These are phyloP conservation scores for Capsella bursapastoris DNA, from an alignment of 345 rosid species.

Conservation along the genomic window DNA sequence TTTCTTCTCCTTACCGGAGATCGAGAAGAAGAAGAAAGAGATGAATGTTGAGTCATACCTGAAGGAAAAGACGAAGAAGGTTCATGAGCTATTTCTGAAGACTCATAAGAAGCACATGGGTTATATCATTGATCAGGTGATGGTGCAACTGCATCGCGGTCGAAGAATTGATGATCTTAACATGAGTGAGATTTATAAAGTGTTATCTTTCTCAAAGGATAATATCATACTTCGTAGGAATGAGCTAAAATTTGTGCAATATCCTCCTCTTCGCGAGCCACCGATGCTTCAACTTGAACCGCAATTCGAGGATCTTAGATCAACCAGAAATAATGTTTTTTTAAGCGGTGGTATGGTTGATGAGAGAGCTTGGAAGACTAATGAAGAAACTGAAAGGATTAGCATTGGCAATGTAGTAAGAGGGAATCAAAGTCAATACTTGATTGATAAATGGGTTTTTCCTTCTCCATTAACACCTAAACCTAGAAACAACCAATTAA, in stretches of 20 bases:
- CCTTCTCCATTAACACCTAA: not conserved
- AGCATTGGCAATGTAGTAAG: no score
- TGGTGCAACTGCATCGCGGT: not conserved
- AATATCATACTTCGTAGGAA: not conserved
- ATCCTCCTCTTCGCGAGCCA: not conserved
- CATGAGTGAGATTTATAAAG: not conserved
- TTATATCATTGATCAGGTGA: not conserved
- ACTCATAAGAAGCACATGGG: not conserved
- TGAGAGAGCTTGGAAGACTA: not conserved
- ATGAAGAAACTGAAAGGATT: not conserved
- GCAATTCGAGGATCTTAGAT: not conserved
- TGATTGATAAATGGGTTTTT: constrained; percentile 25
- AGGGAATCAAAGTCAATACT: constrained; percentile 4
- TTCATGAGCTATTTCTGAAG: not conserved
- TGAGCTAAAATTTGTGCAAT: not conserved
- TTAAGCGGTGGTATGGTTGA: not conserved
- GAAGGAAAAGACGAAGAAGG: not conserved
- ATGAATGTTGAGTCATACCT: not conserved
- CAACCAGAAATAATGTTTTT: not conserved
- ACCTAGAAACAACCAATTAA: not conserved
- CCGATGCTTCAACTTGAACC: not conserved
- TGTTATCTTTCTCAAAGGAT: not conserved
- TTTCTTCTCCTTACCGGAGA: not conserved
- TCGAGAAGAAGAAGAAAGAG: not conserved
- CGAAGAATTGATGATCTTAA: not conserved